These are phyloP conservation scores for Azolla pinnata DNA, from an alignment of 75 land plant genomes.

Conservation along the genomic window DNA sequence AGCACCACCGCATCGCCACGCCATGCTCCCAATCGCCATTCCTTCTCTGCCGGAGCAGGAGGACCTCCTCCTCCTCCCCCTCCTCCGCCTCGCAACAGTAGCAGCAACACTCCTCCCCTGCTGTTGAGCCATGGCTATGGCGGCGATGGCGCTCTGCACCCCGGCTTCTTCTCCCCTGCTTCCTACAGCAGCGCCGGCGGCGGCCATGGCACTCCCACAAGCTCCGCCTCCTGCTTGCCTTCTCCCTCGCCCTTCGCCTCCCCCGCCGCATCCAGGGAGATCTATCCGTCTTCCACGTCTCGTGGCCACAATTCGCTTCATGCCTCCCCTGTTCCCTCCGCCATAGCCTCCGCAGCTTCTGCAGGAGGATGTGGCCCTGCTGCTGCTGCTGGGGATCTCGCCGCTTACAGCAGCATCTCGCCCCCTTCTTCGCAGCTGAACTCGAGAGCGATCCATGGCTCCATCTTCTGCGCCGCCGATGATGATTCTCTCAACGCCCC, in stretches of 20 bases:
- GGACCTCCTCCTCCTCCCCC: too few relatives aligned
- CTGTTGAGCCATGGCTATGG: too few relatives aligned
- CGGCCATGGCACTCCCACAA: constrained; percentile 4
- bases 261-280: constrained; percentile 7
- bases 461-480: too few relatives aligned
- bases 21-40: too few relatives aligned
- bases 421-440: too few relatives aligned
- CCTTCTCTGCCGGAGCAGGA: too few relatives aligned
- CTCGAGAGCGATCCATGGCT: too few relatives aligned
- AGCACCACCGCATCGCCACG: constrained; percentile 15
- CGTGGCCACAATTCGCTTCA: background rate
- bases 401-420: too few relatives aligned
- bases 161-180: background rate
- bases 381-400: too few relatives aligned
- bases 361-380: too few relatives aligned
- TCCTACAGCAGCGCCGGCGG: background rate
- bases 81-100: background rate
- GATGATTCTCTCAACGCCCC: background rate
- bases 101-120: background rate
- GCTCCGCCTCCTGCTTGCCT: background rate
- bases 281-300: constrained; percentile 1
- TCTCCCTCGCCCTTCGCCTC: constrained; percentile 9
- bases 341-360: background rate
- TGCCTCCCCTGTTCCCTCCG: background rate
- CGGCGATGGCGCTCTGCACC: background rate